Conservation (phyloP, 106 monocot genomes). For the Dendrobium huoshanense region DNA sequence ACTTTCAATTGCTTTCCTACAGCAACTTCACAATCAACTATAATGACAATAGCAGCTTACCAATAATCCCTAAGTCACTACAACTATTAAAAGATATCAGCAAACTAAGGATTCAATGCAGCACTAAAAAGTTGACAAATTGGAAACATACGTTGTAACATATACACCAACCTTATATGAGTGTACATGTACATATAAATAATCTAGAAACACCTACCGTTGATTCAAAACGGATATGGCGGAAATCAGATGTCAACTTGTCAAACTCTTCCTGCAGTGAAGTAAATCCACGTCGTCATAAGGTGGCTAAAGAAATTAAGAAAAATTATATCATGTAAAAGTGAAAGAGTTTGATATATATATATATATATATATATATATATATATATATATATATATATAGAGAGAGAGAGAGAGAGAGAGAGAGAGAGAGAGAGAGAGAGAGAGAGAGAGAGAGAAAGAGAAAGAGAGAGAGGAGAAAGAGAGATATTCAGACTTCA, state of each 20-base stretch:
- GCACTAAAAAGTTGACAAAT: not conserved
- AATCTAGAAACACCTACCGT: conserved; percentile 55
- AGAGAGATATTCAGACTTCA: no score
- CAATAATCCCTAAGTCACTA: not conserved
- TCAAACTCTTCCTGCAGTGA: conserved; percentile 75
- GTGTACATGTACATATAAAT: not conserved
- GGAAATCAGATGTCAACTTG: conserved; percentile 57
- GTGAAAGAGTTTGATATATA: not conserved
- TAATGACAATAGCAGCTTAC: no score
- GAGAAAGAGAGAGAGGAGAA: not conserved
- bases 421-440: not conserved
- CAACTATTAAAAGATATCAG: not conserved
- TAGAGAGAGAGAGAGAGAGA: not conserved
- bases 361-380: no score
- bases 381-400: not conserved
- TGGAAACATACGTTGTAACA: not conserved
- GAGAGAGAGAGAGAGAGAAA: not conserved
- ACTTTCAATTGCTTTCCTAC: not conserved
- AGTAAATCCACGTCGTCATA: conserved; percentile 1
- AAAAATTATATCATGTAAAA: not conserved
- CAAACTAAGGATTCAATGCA: not conserved
- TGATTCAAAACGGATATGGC: conserved; percentile 86
- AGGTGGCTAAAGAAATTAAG: conserved; percentile 2
- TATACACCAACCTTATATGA: not conserved
- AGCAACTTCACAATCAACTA: not conserved